These are phyloP conservation scores for Peronospora tabacina DNA, from an alignment of 352 stramenopile species.

Conservation along the genomic window DNA sequence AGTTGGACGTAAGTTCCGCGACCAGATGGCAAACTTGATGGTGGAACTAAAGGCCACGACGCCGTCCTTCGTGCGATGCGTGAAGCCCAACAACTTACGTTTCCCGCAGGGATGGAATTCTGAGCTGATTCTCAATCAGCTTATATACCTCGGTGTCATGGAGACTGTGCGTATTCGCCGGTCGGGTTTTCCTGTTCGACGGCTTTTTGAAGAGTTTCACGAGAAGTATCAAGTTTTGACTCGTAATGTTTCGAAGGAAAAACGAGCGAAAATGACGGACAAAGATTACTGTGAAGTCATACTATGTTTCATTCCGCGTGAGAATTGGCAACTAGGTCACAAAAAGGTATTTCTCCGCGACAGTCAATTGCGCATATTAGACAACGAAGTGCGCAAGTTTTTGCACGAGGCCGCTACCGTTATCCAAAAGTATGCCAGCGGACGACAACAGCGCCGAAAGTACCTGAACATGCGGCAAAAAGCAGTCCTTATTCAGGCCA, in stretches of 20 bases:
- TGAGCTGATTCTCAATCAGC: slow-evolving; percentile 79
- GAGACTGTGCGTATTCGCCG: slow-evolving; percentile 86
- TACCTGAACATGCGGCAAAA: slow-evolving; percentile 54
- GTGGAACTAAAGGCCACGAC: slow-evolving; percentile 69
- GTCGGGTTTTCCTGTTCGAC: slow-evolving; percentile 79
- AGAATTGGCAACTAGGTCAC: slow-evolving; percentile 85
- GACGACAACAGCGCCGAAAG: slow-evolving; percentile 56
- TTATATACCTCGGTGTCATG: slow-evolving; percentile 88
- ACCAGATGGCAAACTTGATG: slow-evolving; percentile 86
- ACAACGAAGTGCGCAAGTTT: slow-evolving; percentile 84
- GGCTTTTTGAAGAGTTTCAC: slow-evolving; percentile 80
- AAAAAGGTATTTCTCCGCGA: slow-evolving; percentile 87
- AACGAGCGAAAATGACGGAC: slow-evolving; percentile 46
- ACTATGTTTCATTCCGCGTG: slow-evolving; percentile 60
- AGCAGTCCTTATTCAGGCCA: slow-evolving; percentile 59
- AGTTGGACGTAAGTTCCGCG: slow-evolving; percentile 85
- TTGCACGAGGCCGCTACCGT: slow-evolving; percentile 65
- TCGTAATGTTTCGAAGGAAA: slow-evolving; percentile 51
- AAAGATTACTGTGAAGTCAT: slow-evolving; percentile 84
- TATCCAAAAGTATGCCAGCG: slow-evolving; percentile 72
- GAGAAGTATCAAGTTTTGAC: slow-evolving; percentile 86
- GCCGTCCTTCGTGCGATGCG: slow-evolving; percentile 88
- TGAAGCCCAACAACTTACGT: slow-evolving; percentile 89
- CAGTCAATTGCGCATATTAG: slow-evolving; percentile 69
- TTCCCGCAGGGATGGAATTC: slow-evolving; percentile 85